A percentile compares a stretch with the other conserved stretches of the same genome.
Conservation (phyloP, 164 flowering plant species). For the Cinnamomum chago region DNA sequence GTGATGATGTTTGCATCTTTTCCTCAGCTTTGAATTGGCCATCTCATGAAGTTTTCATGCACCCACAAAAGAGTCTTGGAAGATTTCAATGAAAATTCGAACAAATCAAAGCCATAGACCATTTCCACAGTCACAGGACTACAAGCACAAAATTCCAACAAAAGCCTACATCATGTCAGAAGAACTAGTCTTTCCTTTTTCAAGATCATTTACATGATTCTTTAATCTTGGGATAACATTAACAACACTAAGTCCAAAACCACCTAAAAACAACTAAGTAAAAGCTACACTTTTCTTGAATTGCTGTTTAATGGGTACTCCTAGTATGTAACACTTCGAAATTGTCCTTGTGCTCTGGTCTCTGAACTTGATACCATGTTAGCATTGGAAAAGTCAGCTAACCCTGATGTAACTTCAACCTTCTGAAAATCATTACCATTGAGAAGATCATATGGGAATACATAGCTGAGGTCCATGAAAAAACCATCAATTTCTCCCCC, state of each 20-base stretch:
- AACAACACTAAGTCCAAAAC: neutral
- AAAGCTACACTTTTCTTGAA: neutral
- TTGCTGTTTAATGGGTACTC: neutral
- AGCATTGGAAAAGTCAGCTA: neutral
- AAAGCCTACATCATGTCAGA: neutral
- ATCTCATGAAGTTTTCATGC: neutral
- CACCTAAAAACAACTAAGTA: neutral
- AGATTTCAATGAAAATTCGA: neutral
- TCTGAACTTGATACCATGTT: neutral
- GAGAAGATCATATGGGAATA: neutral
- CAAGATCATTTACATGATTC: neutral
- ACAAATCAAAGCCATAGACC: slow-evolving; percentile 6
- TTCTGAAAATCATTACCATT: neutral
- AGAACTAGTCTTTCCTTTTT: neutral
- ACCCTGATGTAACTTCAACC: neutral
- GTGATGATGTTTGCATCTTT: neutral
- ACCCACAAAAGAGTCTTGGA: slow-evolving; percentile 7
- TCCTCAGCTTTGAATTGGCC: neutral
- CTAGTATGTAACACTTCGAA: slow-evolving; percentile 8
- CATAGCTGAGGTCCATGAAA: neutral
- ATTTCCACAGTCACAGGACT: neutral
- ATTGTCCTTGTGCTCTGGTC: neutral
- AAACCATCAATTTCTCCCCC: neutral
- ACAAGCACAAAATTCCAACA: neutral
- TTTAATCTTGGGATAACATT: too few species aligned